Conservation (phyloP, 2,329 filamentous ascomycete species). For the Berkeleyomyces rouxiae region DNA sequence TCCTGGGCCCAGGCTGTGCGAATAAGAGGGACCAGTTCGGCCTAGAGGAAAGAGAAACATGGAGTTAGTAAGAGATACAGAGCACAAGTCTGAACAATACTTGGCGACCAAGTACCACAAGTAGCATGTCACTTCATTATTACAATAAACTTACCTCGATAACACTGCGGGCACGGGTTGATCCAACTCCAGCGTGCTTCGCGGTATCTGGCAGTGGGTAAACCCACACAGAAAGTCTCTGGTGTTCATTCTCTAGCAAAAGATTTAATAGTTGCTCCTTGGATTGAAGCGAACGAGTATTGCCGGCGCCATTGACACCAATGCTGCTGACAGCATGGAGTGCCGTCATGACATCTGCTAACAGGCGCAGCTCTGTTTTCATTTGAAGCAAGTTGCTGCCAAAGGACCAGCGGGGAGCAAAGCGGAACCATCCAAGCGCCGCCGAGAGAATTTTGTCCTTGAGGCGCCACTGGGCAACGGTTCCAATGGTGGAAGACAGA, state of each 20-base stretch:
- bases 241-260: conserved; percentile 70
- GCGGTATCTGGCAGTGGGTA: conserved; percentile 48
- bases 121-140: not conserved
- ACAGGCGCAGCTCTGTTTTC: conserved; percentile 74
- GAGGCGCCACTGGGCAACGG: conserved; percentile 55
- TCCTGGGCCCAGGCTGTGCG: conserved; percentile 76
- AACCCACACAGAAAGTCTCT: conserved; percentile 76
- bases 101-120: not conserved
- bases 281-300: conserved; percentile 48
- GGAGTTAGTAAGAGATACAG: not conserved
- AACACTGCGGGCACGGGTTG: conserved; percentile 14
- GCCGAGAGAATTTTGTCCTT: conserved; percentile 83
- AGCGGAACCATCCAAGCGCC: conserved; percentile 74
- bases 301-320: conserved; percentile 33
- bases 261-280: conserved; percentile 75
- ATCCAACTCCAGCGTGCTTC: conserved; percentile 20
- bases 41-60: conserved; percentile 21
- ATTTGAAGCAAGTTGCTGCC: conserved; percentile 86
- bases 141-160: conserved; percentile 17
- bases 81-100: not conserved
- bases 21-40: conserved; percentile 45
- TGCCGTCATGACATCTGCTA: conserved; percentile 55
- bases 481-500: conserved; percentile 49
- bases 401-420: conserved; percentile 79
- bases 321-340: conserved; percentile 49